Evolutionary conservation across 2,329 filamentous ascomycete genomes (phyloP).

Genomic region (Phoma herbarum): DNA sequence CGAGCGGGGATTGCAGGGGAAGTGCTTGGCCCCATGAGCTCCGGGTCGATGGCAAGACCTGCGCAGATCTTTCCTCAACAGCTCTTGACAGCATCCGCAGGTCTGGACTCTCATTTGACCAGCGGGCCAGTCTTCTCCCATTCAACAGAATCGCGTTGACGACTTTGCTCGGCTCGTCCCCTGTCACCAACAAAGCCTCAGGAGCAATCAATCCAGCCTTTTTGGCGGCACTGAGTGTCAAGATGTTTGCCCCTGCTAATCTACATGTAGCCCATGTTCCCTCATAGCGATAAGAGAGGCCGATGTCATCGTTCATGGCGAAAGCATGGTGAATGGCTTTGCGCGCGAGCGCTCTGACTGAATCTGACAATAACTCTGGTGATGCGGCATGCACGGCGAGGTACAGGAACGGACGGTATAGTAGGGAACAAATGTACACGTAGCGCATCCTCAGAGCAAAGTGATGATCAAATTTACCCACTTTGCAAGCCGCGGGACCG

Average conservation of each 20-base stretch:
- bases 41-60: too few relatives aligned
- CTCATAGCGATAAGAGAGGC: not conserved
- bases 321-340: not conserved
- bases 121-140: too few relatives aligned
- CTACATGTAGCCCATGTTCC: not conserved
- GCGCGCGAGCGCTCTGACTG: not conserved
- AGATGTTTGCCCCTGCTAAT: not conserved
- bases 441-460: slow-evolving; percentile 2
- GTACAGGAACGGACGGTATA: not conserved
- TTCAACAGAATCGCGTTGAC: too few relatives aligned
- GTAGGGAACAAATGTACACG: not conserved
- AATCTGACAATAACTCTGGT: too few relatives aligned
- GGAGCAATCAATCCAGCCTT: not conserved
- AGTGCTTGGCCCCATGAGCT: too few relatives aligned
- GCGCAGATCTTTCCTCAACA: too few relatives aligned
- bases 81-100: too few relatives aligned
- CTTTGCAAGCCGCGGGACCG: not conserved
- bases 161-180: too few relatives aligned
- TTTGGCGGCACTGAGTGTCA: not conserved
- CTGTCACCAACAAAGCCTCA: too few relatives aligned
- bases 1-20: too few relatives aligned
- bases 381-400: too few relatives aligned
- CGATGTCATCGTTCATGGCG: not conserved
- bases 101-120: too few relatives aligned
- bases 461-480: not conserved